These are phyloP conservation scores for Coemansia sp. DNA, from an alignment of 371 early-diverging fungal species.

Conservation along the genomic window DNA sequence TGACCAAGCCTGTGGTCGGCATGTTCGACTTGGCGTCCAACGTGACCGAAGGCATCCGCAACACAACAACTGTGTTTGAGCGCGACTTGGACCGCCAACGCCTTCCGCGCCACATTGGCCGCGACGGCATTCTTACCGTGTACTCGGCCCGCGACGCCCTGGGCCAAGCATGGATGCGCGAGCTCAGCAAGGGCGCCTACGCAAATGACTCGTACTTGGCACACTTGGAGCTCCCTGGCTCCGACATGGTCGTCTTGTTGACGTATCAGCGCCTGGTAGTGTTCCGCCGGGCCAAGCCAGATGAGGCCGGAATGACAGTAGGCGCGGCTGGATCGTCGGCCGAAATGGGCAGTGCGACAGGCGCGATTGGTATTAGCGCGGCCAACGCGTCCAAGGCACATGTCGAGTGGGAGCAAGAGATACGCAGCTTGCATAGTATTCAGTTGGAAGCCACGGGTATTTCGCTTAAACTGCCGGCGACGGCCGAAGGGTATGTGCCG, in stretches of 20 bases:
- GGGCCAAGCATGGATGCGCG: constrained; percentile 88
- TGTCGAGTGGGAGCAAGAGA: constrained; percentile 67
- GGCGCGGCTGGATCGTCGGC: constrained; percentile 38
- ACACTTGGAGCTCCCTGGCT: constrained; percentile 74
- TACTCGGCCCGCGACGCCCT: constrained; percentile 82
- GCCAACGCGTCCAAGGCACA: constrained; percentile 52
- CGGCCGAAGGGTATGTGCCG: constrained; percentile 55
- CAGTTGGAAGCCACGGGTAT: constrained; percentile 51
- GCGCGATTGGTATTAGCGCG: constrained; percentile 45
- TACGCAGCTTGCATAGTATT: constrained; percentile 49
- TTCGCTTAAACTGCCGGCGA: constrained; percentile 44
- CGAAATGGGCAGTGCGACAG: constrained; percentile 37
- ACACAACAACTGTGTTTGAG: constrained; percentile 90
- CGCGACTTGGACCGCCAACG: constrained; percentile 77
- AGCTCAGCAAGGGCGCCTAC: constrained; percentile 76
- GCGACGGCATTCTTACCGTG: constrained; percentile 72
- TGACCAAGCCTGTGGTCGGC: constrained; percentile 92
- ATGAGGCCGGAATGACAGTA: constrained; percentile 50
- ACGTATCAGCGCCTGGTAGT: constrained; percentile 70
- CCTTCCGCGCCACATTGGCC: constrained; percentile 82
- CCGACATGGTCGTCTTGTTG: constrained; percentile 71
- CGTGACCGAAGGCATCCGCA: constrained; percentile 92
- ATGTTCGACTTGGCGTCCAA: constrained; percentile 89
- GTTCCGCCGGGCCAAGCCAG: constrained; percentile 57
- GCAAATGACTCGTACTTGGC: constrained; percentile 85